Base-by-base conservation (phyloP, 352 stramenopile species). In the Phytophthora cajani region DNA sequence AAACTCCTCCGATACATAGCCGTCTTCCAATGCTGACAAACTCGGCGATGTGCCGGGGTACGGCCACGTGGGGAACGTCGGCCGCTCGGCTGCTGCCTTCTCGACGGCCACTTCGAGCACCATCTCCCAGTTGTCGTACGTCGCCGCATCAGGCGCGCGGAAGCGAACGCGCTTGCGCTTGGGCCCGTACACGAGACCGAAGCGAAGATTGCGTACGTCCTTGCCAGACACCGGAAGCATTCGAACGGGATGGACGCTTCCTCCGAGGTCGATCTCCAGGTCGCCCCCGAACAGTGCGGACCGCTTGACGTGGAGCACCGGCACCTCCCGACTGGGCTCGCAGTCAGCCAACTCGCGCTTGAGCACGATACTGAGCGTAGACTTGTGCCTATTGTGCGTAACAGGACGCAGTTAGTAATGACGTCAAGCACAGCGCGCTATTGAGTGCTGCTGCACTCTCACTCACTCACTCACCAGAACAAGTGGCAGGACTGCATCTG, bases 211-310 rank as follows among this genome's bases (percentile, higher is more conserved):
- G 17, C 68, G 67, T 30, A 79, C 72, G 42, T 79, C 68, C 23
- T 79, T 76, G 59, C 68, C 72, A 17, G 72, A 79, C 1, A 79
- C 72, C 8, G 72, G 72, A 1, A 79, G 63, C 68, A 79, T 79
- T 6, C 68, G 55, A 3, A 79, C 72, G 0, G 72, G 64, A 33
- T 76, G 68, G 23, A 74, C 38, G 7, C 55, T 62, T 0, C 47
- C 63, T 5, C 63, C 63, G 14, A 79, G 68, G 2, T 70, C 64
- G n/a, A 79, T 79, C 47, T 79, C 72, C 14, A 79, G 19, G 25
- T 74, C 59, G 8, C 72, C 68, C 6, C 72, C 68, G 10, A 79
- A 62, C 27, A 67, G 14, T 54, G 32, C 16, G 16, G 58, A 56
- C 1, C 72, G 64, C 3, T 67, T 59, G 25, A 79, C 40, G 42